These are phyloP conservation scores for Pulveroboletus ravenelii DNA, from an alignment of 768 basidiomycete genomes.

Conservation along the genomic window DNA sequence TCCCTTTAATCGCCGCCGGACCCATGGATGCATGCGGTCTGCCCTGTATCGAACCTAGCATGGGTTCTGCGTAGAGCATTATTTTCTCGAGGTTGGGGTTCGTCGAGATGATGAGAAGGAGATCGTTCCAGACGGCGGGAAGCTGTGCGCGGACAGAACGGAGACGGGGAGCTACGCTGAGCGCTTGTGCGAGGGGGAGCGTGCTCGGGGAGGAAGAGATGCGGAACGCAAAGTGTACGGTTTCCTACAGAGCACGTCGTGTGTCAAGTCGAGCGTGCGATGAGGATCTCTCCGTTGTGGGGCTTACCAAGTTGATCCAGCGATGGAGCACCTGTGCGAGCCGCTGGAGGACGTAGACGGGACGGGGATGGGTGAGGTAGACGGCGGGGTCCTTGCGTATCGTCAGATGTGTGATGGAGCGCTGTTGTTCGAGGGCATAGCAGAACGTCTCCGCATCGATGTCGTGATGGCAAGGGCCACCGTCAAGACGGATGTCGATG, in stretches of 20 bases:
- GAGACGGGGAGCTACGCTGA: slow-evolving; percentile 39
- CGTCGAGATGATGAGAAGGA: slow-evolving; percentile 44
- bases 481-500: slow-evolving; percentile 36
- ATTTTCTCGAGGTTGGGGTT: slow-evolving; percentile 50
- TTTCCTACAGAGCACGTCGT: slow-evolving; percentile 37
- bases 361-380: slow-evolving; percentile 52
- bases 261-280: slow-evolving; percentile 7
- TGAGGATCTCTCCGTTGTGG: background rate
- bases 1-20: slow-evolving; percentile 12
- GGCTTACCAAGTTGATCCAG: slow-evolving; percentile 49
- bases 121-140: slow-evolving; percentile 55
- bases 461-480: slow-evolving; percentile 8
- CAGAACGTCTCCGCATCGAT: slow-evolving; percentile 36
- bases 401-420: slow-evolving; percentile 41
- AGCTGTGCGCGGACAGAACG: slow-evolving; percentile 49
- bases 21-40: background rate
- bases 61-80: slow-evolving; percentile 30
- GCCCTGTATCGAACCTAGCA: slow-evolving; percentile 6
- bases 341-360: slow-evolving; percentile 40
- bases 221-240: slow-evolving; percentile 51
- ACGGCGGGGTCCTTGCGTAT: slow-evolving; percentile 47
- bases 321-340: slow-evolving; percentile 40
- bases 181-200: slow-evolving; percentile 32
- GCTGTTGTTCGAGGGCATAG: slow-evolving; percentile 35
- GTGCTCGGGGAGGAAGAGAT: slow-evolving; percentile 39